These are phyloP conservation scores for Paraleonurus japonicus DNA, from an alignment of 257 asterid species.

Conservation along the genomic window DNA sequence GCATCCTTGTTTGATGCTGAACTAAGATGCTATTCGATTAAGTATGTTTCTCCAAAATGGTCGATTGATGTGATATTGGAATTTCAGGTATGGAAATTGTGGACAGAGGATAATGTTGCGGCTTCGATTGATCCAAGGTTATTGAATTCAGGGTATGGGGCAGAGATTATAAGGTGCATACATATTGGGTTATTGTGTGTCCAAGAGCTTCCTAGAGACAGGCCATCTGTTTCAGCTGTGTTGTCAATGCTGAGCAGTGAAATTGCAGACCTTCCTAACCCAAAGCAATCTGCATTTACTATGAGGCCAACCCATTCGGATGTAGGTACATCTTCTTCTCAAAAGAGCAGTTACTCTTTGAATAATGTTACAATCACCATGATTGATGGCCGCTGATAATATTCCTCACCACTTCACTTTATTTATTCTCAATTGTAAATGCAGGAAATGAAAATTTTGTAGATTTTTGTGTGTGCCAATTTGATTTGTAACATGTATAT, in stretches of 20 bases:
- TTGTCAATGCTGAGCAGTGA: slow-evolving; percentile 13
- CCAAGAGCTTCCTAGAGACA: background rate
- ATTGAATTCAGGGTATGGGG: background rate
- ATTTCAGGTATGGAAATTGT: background rate
- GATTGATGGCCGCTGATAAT: background rate
- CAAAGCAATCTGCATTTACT: slow-evolving; percentile 33
- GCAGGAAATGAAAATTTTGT: background rate
- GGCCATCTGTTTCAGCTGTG: background rate
- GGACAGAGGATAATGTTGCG: slow-evolving; percentile 31
- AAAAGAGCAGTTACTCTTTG: background rate
- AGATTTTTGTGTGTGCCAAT: background rate
- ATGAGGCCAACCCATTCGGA: background rate
- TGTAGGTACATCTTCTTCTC: background rate
- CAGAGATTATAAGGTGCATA: slow-evolving; percentile 36
- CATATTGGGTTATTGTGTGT: background rate
- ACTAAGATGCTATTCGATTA: background rate
- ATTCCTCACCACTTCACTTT: background rate
- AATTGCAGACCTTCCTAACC: slow-evolving; percentile 35
- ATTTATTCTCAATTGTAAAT: background rate
- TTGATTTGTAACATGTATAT: background rate
- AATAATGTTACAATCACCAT: background rate
- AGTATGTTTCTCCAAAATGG: background rate
- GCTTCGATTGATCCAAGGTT: slow-evolving; percentile 32
- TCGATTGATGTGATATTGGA: background rate
- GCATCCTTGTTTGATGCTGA: background rate